Percentiles rank a stretch among this genome's conserved stretches.
Evolutionary conservation across 192 early-diverging fungal species (phyloP).

Genomic region (Coemansia sp.): DNA sequence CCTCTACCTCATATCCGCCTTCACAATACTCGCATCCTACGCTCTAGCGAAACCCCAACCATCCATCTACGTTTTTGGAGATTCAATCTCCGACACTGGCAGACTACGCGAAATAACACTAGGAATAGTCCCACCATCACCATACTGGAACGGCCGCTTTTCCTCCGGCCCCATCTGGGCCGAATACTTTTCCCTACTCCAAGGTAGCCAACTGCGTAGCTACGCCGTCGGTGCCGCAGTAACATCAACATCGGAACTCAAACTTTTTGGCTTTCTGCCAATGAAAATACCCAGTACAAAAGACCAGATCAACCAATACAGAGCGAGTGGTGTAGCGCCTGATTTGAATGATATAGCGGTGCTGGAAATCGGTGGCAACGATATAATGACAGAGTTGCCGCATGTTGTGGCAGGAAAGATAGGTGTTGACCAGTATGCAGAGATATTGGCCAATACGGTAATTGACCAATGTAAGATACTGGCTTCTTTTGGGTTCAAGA

Average conservation of each 20-base stretch:
- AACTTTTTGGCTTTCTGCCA: constrained; percentile 10
- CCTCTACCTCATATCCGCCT: background rate
- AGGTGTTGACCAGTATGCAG: background rate
- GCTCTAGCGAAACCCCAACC: background rate
- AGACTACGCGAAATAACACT: constrained; percentile 4
- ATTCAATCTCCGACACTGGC: constrained; percentile 25
- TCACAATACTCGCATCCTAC: background rate
- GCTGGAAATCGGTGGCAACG: constrained; percentile 23
- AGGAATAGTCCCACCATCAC: constrained; percentile 7
- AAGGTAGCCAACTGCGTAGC: background rate
- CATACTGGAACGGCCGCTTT: constrained; percentile 29
- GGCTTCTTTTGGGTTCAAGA: constrained; percentile 8
- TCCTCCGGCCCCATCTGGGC: constrained; percentile 19
- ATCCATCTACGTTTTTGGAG: constrained; percentile 19
- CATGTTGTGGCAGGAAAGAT: constrained; percentile 6
- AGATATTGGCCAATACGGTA: constrained; percentile 10
- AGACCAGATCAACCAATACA: constrained; percentile 11
- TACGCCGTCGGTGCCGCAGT: constrained; percentile 8
- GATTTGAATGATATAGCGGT: background rate
- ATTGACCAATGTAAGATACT: constrained; percentile 11
- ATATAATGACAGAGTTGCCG: constrained; percentile 6
- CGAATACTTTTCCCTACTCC: constrained; percentile 14
- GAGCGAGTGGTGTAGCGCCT: background rate
- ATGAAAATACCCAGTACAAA: constrained; percentile 16
- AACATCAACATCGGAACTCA: background rate